Base-by-base conservation (phyloP, 2,329 filamentous ascomycete species). In the Exserohilum turcica region DNA sequence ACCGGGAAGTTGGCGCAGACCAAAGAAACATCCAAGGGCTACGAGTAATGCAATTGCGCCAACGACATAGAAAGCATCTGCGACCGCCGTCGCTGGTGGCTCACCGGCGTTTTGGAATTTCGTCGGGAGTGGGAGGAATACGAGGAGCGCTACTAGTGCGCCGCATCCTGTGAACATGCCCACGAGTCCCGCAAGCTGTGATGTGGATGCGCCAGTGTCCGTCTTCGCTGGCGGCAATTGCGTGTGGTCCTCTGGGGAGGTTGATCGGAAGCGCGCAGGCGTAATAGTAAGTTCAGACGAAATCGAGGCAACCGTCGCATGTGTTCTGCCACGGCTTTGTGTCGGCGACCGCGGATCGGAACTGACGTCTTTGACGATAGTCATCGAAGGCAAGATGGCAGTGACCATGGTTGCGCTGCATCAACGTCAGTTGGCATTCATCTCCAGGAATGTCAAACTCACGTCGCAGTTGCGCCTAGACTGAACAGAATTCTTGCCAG, bases 131-230 rank as follows among this genome's bases (percentile, higher is more conserved):
- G 93, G 94, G 12, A 99, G 81, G 70, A 99, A 97, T 29, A 94
- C 68, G 0, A 80, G 76, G 27, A 99, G 79, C 9, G 94, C 92
- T 4, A 99, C 82, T 5, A 99, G 81, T 12, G 94, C 94, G 55
- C 94, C 94, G 65, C 90, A 91, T 19, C 94, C 94, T 6, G 94
- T 96, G 71, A 95, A 96, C 53, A 96, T 80, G 4, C 94, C 94
- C 5, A 99, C 94, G 44, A 92, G 86, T 0, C 94, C 94, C 13
- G 94, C 93, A 21, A 99, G 82, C 56, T 85, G 80, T 32, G 83
- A 83, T 27, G 83, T 84, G 6, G 82, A 80, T 35, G 72, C 69
- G 6, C 58, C 61, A 3, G 57, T 65, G 36, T 68, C 60, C 44
- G 62, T 67, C 54, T 61, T 66, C 8, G 48, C 43, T 3, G 38